phyloP scores from a whole-genome alignment of 345 rosid genomes.

The Linum lewisii region DNA sequence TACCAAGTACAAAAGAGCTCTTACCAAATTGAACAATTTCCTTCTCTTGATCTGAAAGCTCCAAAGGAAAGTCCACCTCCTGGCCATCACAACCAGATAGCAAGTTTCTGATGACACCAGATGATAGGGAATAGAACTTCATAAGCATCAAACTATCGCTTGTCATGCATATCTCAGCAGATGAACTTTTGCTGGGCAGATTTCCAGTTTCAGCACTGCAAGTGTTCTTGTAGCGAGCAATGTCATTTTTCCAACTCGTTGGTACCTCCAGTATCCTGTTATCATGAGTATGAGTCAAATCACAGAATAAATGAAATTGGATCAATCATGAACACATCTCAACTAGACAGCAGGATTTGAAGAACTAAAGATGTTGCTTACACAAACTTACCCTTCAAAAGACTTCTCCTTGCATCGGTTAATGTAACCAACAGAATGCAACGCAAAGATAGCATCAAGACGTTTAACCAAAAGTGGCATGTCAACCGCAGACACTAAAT shows the following conservation, averaged over 20 bases:
- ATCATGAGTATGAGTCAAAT: neutral
- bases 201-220: neutral
- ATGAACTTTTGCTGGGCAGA: neutral
- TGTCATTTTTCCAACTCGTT: conserved; percentile 2
- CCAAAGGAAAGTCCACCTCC: conserved; percentile 6
- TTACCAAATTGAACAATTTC: neutral
- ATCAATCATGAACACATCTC: neutral
- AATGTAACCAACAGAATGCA: neutral
- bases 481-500: conserved; percentile 1
- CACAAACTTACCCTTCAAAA: conserved; percentile 6
- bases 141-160: conserved; percentile 6
- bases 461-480: conserved; percentile 3
- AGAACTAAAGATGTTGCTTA: neutral
- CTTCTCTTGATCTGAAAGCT: conserved; percentile 6
- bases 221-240: conserved; percentile 2
- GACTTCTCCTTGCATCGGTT: conserved; percentile 4
- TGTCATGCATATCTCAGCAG: neutral
- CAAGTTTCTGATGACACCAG: conserved; percentile 6
- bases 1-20: conserved; percentile 7
- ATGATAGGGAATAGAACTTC: conserved; percentile 11
- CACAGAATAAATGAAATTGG: neutral
- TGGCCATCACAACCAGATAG: conserved; percentile 6
- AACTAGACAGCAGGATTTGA: neutral
- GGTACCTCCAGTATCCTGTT: neutral
- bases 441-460: neutral